Percentiles rank a stretch among this genome's conserved stretches.
phyloP scores from a whole-genome alignment of 257 asterid genomes.

The Solanum bulbocastanum region DNA sequence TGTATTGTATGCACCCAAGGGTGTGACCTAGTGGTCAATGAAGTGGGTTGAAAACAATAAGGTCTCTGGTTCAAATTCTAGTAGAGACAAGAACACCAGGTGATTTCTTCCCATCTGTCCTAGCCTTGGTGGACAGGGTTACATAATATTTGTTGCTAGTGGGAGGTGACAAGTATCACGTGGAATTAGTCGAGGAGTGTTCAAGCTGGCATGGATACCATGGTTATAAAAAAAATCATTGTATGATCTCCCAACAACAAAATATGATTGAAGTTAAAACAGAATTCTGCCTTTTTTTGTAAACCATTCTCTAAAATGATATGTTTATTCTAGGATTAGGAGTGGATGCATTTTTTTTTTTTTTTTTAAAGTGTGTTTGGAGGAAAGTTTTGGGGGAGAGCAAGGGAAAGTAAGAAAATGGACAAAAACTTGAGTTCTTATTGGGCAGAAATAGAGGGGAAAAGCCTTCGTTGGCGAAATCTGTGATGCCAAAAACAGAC shows the following conservation, averaged over 20 bases:
- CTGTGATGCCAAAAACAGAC: neutral
- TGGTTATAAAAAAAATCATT: neutral
- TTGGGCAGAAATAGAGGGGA: neutral
- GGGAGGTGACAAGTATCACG: neutral
- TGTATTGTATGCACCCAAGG: neutral
- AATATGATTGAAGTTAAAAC: neutral
- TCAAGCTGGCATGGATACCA: neutral
- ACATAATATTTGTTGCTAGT: neutral
- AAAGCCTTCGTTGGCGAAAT: neutral
- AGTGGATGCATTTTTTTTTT: neutral
- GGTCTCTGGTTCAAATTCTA: neutral
- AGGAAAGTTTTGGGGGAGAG: neutral
- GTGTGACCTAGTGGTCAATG: neutral
- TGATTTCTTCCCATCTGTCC: neutral
- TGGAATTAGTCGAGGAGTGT: neutral
- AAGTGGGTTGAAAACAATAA: neutral
- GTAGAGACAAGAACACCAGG: neutral
- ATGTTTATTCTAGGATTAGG: neutral
- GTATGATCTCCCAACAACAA: neutral
- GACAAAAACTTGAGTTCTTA: neutral
- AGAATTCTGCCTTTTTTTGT: neutral
- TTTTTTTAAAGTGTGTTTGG: neutral
- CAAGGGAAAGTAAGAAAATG: neutral
- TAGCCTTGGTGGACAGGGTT: neutral
- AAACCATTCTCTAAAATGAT: neutral